Evolutionary conservation across 306 rosid genomes (phyloP).

Genomic region (Luffa acutangula): DNA sequence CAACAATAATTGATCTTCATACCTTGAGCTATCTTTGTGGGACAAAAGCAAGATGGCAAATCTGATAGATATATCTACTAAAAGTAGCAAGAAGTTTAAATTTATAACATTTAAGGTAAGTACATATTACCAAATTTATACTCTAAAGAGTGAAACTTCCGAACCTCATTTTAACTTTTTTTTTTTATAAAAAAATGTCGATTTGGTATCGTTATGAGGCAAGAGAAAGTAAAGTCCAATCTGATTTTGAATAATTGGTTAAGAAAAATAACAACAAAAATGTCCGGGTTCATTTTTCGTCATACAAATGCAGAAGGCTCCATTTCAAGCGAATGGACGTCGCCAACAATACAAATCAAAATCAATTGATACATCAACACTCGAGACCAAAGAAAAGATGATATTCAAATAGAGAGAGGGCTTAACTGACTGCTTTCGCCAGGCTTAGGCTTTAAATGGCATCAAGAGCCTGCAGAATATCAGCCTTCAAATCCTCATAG

Average conservation of each 20-base stretch:
- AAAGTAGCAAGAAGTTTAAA: too few relatives aligned
- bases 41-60: too few relatives aligned
- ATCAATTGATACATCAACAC: neutral
- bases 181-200: too few relatives aligned
- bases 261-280: neutral
- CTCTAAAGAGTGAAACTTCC: too few relatives aligned
- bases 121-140: too few relatives aligned
- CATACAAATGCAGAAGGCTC: neutral
- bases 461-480: conserved; percentile 63
- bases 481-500: conserved; percentile 55
- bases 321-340: neutral
- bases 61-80: too few relatives aligned
- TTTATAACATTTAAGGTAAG: too few relatives aligned
- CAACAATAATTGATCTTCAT: too few relatives aligned
- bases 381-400: neutral
- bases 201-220: neutral
- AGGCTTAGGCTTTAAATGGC: conserved; percentile 22
- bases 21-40: too few relatives aligned
- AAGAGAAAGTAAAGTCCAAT: neutral
- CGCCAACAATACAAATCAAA: neutral
- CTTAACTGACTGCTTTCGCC: neutral
- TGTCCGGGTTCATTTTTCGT: neutral
- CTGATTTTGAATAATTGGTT: neutral
- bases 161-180: too few relatives aligned
- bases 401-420: neutral